Evolutionary conservation across 2,329 filamentous ascomycete genomes (phyloP), one percentile per base, ranked within the genome.

Genomic region (Davidsoniella australis): DNA sequence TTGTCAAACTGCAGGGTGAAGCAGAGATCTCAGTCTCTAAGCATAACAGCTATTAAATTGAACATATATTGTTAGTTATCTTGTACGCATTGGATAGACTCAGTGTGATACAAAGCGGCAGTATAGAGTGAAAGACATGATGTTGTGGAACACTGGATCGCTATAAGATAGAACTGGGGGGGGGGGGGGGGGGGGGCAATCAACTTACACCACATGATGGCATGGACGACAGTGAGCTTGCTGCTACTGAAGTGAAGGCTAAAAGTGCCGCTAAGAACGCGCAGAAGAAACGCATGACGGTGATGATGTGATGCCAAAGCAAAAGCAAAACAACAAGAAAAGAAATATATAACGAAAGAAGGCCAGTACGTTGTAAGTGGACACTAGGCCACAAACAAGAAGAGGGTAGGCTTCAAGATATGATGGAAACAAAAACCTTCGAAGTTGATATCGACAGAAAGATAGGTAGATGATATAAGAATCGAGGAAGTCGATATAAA

Each of bases 1-100:
- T 56, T 3, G 56, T 56, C n/a, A 55, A 20, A 3, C 54, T 45
- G 47, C 63, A 65, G 4, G 56, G 42, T 7, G 62, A 63, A 9
- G 55, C 52, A 12, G 51, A 38, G 20, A 63, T 42, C 3, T 54
- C 54, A 5, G 50, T 51, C 5, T 42, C 41, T 7, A 65, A 54
- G 24, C 63, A 64, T 40, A 51, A 37, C 5, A 53, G 43, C 62
- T 63, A 29, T 29, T 29, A 17, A 6, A 14, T 26, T 10, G 29
- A 3, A 9, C 1, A 20, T 9, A 29, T 36, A 29, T 23, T 29
- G 38, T 48, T 42, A 41, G 46, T 41, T 41, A n/a, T 23, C 4
- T 26, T 18, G 23, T 37, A 14, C 6, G n/a, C 2, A 10, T 9
- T 4, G n/a, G 5, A 23, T 5, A 23, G 29, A 4, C 8, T 4